Conservation (phyloP, 2,329 filamentous ascomycete species). For the Curvularia sp. region DNA sequence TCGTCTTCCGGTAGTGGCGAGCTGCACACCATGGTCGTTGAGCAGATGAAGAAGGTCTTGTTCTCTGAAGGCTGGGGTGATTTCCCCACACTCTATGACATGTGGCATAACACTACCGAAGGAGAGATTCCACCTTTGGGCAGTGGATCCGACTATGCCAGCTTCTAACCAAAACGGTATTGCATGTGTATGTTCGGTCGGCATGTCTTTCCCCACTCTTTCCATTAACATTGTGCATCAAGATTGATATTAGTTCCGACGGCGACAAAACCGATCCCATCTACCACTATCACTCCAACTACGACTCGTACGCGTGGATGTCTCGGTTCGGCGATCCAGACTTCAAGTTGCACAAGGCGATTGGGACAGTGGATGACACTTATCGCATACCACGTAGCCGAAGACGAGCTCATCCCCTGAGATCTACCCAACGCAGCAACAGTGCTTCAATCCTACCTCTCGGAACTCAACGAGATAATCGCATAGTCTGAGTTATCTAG, state of each 20-base stretch:
- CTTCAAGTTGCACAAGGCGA: slow-evolving; percentile 58
- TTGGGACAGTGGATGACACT: slow-evolving; percentile 58
- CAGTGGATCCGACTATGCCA: slow-evolving; percentile 57
- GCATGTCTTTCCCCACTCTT: neutral
- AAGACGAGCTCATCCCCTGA: slow-evolving; percentile 49
- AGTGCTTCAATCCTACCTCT: slow-evolving; percentile 6
- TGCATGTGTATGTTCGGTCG: slow-evolving; percentile 21
- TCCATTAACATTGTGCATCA: neutral
- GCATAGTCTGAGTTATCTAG: neutral
- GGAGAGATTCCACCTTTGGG: slow-evolving; percentile 50
- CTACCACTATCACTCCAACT: slow-evolving; percentile 59
- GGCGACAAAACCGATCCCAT: slow-evolving; percentile 51
- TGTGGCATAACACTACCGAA: slow-evolving; percentile 49
- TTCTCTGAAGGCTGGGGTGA: slow-evolving; percentile 49
- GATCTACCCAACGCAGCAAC: slow-evolving; percentile 3
- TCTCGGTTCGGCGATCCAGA: slow-evolving; percentile 58
- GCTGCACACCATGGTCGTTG: slow-evolving; percentile 47
- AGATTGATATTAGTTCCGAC: slow-evolving; percentile 53
- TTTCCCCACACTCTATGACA: slow-evolving; percentile 55
- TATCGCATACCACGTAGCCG: slow-evolving; percentile 53
- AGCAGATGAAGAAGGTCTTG: slow-evolving; percentile 52
- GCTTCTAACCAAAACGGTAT: slow-evolving; percentile 58
- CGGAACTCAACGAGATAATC: neutral
- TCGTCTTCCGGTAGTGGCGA: slow-evolving; percentile 51
- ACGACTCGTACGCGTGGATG: slow-evolving; percentile 62